Conservation (phyloP, 1,284 basidiomycete genomes). For the Agaricales sp. region DNA sequence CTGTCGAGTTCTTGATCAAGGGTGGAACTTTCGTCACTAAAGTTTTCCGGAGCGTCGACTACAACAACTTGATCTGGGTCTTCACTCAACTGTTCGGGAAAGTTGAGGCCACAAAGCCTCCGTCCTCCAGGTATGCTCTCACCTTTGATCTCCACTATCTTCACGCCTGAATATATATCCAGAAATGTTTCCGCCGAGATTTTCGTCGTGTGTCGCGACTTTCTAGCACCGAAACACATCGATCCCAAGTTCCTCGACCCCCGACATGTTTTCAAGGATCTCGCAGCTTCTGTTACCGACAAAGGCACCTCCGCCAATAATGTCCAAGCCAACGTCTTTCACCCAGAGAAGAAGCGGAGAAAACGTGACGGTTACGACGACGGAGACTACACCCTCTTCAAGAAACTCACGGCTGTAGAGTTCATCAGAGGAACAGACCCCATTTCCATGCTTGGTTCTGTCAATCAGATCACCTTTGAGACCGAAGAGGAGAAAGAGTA, state of each 20-base stretch:
- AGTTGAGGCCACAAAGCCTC: constrained; percentile 98
- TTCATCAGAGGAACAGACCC: constrained; percentile 73
- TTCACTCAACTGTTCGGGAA: constrained; percentile 95
- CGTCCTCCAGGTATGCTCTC: constrained; percentile 75
- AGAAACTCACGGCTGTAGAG: constrained; percentile 59
- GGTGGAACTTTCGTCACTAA: constrained; percentile 98
- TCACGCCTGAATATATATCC: constrained; percentile 3
- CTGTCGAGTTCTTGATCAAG: constrained; percentile 90
- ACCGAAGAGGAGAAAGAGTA: constrained; percentile 81
- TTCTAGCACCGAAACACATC: constrained; percentile 90
- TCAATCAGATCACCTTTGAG: constrained; percentile 79
- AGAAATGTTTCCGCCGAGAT: constrained; percentile 99
- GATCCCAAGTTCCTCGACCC: constrained; percentile 99
- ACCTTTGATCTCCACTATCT: not conserved
- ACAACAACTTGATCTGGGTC: constrained; percentile 98
- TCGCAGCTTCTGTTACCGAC: constrained; percentile 40
- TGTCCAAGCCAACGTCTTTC: constrained; percentile 84
- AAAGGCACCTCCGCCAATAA: constrained; percentile 47
- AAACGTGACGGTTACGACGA: constrained; percentile 95
- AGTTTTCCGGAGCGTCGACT: constrained; percentile 97
- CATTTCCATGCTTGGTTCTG: constrained; percentile 71
- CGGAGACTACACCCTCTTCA: constrained; percentile 89
- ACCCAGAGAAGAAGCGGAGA: constrained; percentile 93
- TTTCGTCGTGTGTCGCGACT: constrained; percentile 97
- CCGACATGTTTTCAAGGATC: constrained; percentile 95